phyloP scores from a whole-genome alignment of 1,139 yeast species.

The Meyerozyma smithsonii region DNA sequence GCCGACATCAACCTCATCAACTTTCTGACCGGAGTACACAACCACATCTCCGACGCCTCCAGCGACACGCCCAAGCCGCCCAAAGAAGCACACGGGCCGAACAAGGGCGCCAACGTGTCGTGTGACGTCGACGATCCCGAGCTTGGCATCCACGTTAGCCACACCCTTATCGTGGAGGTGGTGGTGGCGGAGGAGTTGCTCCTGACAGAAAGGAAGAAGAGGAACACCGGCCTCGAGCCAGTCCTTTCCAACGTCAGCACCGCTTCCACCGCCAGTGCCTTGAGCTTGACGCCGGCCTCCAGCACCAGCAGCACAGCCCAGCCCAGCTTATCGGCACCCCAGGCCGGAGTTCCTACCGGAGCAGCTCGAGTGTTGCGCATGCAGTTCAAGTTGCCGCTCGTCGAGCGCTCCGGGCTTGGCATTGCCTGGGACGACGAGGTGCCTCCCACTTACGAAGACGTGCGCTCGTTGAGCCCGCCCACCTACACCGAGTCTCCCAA shows the following conservation, averaged over 20 bases:
- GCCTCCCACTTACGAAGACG: slow-evolving; percentile 92
- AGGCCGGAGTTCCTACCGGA: slow-evolving; percentile 80
- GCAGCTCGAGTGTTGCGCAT: slow-evolving; percentile 90
- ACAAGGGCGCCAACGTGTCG: slow-evolving; percentile 55
- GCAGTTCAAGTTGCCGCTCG: slow-evolving; percentile 79
- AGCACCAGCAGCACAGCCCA: slow-evolving; percentile 13
- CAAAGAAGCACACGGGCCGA: slow-evolving; percentile 20
- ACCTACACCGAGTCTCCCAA: slow-evolving; percentile 36
- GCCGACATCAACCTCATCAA: slow-evolving; percentile 60
- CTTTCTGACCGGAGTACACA: slow-evolving; percentile 52
- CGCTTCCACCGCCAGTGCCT: slow-evolving; percentile 5
- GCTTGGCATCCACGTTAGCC: slow-evolving; percentile 71
- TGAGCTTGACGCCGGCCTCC: slow-evolving; percentile 3
- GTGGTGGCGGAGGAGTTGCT: slow-evolving; percentile 89
- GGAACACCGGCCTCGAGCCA: slow-evolving; percentile 4
- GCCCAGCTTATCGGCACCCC: not conserved
- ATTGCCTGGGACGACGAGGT: slow-evolving; percentile 99
- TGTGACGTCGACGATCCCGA: slow-evolving; percentile 83
- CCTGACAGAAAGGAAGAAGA: slow-evolving; percentile 24
- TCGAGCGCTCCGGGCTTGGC: slow-evolving; percentile 92
- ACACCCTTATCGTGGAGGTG: slow-evolving; percentile 74
- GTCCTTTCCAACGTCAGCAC: slow-evolving; percentile 3
- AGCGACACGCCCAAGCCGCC: slow-evolving; percentile 26
- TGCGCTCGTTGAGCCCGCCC: slow-evolving; percentile 81
- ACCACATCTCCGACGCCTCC: slow-evolving; percentile 23